These are phyloP conservation scores for Heritiera fomes DNA, from an alignment of 345 rosid genomes.

Conservation along the genomic window DNA sequence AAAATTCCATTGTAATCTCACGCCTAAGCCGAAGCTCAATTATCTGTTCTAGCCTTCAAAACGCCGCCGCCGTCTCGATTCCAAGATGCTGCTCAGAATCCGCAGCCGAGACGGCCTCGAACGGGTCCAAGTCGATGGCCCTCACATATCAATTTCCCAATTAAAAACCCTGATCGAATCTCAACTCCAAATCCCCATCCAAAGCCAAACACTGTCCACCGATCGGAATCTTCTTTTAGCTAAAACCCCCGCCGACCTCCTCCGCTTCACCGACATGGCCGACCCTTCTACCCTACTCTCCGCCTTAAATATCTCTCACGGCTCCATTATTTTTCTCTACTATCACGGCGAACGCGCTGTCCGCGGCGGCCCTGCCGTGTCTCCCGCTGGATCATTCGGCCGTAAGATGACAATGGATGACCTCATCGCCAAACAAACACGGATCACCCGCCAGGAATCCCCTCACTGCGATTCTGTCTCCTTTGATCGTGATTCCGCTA, in stretches of 20 bases:
- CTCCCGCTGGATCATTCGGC: slow-evolving; percentile 89
- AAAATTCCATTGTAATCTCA: neutral
- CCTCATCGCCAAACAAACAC: slow-evolving; percentile 86
- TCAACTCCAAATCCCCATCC: slow-evolving; percentile 80
- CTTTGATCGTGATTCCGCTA: slow-evolving; percentile 79
- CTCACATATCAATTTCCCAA: slow-evolving; percentile 53
- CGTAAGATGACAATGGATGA: slow-evolving; percentile 98
- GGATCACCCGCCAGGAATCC: slow-evolving; percentile 74
- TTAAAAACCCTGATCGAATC: slow-evolving; percentile 74
- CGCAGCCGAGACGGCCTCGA: slow-evolving; percentile 96
- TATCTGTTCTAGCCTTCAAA: neutral
- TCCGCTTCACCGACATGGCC: slow-evolving; percentile 64
- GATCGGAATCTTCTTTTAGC: slow-evolving; percentile 72
- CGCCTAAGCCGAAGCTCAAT: neutral
- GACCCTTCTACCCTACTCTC: slow-evolving; percentile 56
- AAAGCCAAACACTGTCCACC: slow-evolving; percentile 75
- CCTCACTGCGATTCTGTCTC: slow-evolving; percentile 85
- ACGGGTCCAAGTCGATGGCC: slow-evolving; percentile 60
- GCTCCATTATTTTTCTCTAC: slow-evolving; percentile 69
- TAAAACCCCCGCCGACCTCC: slow-evolving; percentile 57
- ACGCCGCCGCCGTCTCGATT: neutral
- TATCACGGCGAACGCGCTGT: slow-evolving; percentile 81
- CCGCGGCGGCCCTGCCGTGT: slow-evolving; percentile 57
- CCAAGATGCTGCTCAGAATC: slow-evolving; percentile 76
- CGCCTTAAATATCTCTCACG: slow-evolving; percentile 63